Evolutionary conservation across 1,284 basidiomycete species (phyloP).

Genomic region (Cryptococcus sp.): DNA sequence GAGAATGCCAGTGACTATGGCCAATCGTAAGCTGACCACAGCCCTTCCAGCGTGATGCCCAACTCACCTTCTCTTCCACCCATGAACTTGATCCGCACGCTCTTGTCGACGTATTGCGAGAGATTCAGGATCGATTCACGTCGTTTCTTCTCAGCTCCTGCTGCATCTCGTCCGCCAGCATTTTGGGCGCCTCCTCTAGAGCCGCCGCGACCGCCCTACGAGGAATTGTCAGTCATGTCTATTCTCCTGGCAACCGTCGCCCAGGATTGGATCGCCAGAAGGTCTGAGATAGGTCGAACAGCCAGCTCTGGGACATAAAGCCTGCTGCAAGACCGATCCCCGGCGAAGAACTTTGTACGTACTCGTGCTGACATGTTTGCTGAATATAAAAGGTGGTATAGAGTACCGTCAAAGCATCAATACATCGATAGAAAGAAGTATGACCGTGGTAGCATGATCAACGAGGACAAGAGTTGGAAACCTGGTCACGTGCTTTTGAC

Average conservation of each 20-base stretch:
- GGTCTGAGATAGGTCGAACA: background rate
- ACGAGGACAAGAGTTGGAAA: too few relatives aligned
- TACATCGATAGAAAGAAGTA: too few relatives aligned
- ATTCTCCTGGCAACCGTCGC: too few relatives aligned
- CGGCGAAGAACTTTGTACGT: constrained; percentile 6
- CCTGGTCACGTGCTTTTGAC: too few relatives aligned
- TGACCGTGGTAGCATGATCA: too few relatives aligned
- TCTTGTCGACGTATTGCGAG: constrained; percentile 88
- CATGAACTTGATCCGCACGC: constrained; percentile 92
- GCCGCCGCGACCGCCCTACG: constrained; percentile 41
- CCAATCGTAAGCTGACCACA: background rate
- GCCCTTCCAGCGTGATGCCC: background rate
- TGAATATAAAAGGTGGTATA: too few relatives aligned
- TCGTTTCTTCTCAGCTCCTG: constrained; percentile 71
- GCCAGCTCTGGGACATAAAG: background rate
- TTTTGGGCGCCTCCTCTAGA: constrained; percentile 38
- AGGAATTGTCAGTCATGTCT: background rate
- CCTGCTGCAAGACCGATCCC: background rate
- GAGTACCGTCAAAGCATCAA: too few relatives aligned
- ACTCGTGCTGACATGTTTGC: constrained; percentile 37
- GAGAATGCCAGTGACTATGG: constrained; percentile 75
- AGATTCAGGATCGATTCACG: constrained; percentile 95
- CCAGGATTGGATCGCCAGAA: background rate
- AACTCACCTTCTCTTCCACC: constrained; percentile 87
- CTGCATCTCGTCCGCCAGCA: constrained; percentile 24